Evolutionary conservation across 2,329 filamentous ascomycete genomes (phyloP), one percentile per base, ranked within the genome.

Genomic region (Monosporascus sp.): DNA sequence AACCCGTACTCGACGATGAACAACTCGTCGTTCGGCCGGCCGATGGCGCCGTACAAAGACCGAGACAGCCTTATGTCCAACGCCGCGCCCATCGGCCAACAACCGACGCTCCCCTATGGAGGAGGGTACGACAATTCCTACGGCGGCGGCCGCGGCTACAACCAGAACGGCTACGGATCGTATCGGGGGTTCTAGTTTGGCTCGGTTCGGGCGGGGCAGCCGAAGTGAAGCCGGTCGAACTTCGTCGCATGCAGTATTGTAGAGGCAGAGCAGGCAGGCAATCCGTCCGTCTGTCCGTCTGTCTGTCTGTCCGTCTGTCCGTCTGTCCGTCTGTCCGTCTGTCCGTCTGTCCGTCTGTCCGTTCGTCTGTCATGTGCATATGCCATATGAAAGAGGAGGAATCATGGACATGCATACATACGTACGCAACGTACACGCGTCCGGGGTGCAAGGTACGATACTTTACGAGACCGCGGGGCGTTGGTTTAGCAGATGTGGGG

Each of bases 81-180:
- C 44, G 73, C 75, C 1, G 75, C 74, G 31, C 74, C 76, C 2
- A 65, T 73, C n/a, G 64, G 63, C 6, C 56, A 68, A 7, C 66
- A 71, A 54, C 71, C 72, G 0, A 71, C 68, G 17, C n/a, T 73
- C 49, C 68, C 70, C 43, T 59, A 63, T 19, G 64, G 62, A 22
- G 56, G 56, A 5, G 61, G 59, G 26, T 59, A 63, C 22, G 56
- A 56, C 43, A 53, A 58, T 43, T 55, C 53, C 41, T 59, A 61
- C 16, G 56, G 56, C 14, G 51, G 51, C 11, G 54, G 54, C 7
- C 17, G 27, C 27, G 34, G 34, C 7, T 49, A 46, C 24, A 26
- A 44, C 41, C 41, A 26, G 22, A 14, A 20, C 8, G 43, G 43
- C 26, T 46, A 46, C 24, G 6, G 11, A n/a, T 24, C 43, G 14